Evolutionary conservation across 306 rosid species (phyloP).

Genomic region (Ormosia emarginata): DNA sequence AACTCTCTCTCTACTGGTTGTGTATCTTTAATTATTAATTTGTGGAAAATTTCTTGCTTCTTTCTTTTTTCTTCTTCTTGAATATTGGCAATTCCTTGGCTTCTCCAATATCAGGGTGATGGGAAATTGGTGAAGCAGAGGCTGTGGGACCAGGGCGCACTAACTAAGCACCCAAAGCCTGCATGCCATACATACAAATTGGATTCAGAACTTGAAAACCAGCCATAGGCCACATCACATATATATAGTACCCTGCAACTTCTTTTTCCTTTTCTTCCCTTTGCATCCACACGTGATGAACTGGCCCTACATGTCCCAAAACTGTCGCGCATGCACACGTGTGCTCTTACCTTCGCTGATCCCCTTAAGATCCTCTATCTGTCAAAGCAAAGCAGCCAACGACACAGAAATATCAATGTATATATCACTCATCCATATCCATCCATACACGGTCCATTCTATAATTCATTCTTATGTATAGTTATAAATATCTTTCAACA

Average conservation of each 20-base stretch:
- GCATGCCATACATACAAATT: conserved; percentile 13
- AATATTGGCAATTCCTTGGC: background rate
- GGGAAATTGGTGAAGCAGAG: background rate
- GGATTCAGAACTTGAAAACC: conserved; percentile 17
- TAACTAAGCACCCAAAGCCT: background rate
- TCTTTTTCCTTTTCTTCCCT: conserved; percentile 17
- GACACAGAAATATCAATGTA: conserved; percentile 5
- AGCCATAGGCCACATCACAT: background rate
- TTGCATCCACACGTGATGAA: conserved; percentile 68
- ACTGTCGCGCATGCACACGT: conserved; percentile 79
- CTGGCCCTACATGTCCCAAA: conserved; percentile 47
- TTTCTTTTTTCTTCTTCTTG: background rate
- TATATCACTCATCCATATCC: background rate
- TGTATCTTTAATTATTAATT: background rate
- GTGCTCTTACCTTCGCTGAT: conserved; percentile 44
- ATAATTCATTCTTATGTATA: background rate
- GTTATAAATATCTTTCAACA: background rate
- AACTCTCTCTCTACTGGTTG: background rate
- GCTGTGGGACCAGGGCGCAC: background rate
- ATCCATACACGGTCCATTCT: background rate
- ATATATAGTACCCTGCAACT: background rate
- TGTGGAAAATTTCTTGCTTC: background rate
- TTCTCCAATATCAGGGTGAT: background rate
- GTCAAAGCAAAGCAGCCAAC: conserved; percentile 13
- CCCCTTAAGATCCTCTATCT: conserved; percentile 48